These are phyloP conservation scores for Clonostachys sp. DNA, from an alignment of 2,329 filamentous ascomycete genomes.

Conservation along the genomic window DNA sequence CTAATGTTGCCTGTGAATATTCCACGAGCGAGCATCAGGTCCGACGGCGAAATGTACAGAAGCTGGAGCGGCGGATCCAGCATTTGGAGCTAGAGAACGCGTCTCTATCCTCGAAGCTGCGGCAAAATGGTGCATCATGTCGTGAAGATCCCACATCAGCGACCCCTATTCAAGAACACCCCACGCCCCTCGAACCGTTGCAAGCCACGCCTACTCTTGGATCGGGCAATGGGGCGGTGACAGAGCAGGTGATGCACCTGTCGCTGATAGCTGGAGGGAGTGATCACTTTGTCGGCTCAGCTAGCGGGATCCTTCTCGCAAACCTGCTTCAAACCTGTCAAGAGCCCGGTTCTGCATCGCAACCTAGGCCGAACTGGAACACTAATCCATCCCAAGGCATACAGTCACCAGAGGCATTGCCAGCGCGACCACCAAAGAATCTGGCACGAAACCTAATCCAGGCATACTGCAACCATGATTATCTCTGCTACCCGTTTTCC, in stretches of 20 bases:
- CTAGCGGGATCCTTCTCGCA: conserved; percentile 32
- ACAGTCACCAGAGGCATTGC: not conserved
- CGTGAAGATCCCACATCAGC: not conserved
- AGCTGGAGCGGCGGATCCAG: conserved; percentile 23
- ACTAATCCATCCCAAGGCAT: not conserved
- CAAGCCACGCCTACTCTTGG: not conserved
- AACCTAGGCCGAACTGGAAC: not conserved
- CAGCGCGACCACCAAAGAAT: conserved; percentile 19
- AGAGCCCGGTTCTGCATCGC: conserved; percentile 5
- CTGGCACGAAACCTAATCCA: conserved; percentile 28
- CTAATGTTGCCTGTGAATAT: conserved; percentile 24
- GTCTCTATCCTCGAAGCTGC: conserved; percentile 9
- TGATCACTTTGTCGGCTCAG: conserved; percentile 32
- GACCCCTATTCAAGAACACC: not conserved
- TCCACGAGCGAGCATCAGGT: conserved; percentile 19
- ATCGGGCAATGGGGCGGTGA: conserved; percentile 18
- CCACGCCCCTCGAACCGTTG: not conserved
- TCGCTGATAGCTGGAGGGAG: conserved; percentile 34
- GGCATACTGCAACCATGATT: conserved; percentile 35
- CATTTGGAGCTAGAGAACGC: conserved; percentile 22
- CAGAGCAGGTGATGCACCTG: conserved; percentile 35
- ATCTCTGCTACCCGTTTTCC: conserved; percentile 35
- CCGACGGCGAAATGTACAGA: conserved; percentile 22
- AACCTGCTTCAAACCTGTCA: conserved; percentile 23
- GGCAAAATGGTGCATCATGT: not conserved